Percentiles rank a stretch among this genome's conserved stretches.
Conservation (phyloP, 1,139 yeast genomes). For the Protomyces inundatus region DNA sequence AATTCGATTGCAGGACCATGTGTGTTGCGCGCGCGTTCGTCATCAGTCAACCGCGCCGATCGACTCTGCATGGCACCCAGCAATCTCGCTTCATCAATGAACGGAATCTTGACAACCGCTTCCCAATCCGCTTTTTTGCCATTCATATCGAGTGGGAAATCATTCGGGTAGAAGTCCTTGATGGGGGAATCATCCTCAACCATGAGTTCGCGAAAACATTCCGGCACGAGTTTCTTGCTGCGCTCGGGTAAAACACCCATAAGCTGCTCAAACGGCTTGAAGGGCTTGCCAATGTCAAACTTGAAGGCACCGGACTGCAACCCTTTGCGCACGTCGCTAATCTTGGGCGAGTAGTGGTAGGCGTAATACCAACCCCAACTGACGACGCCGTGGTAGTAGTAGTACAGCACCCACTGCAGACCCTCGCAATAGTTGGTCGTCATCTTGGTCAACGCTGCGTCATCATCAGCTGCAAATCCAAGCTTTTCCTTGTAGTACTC, state of each 20-base stretch:
- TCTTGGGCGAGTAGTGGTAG: slow-evolving; percentile 89
- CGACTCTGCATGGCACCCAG: slow-evolving; percentile 62
- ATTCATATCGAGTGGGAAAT: slow-evolving; percentile 82
- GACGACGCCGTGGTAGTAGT: slow-evolving; percentile 82
- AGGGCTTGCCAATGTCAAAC: slow-evolving; percentile 71
- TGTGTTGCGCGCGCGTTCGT: slow-evolving; percentile 66
- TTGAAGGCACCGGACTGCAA: slow-evolving; percentile 49
- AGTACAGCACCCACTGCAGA: slow-evolving; percentile 88
- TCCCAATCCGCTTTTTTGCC: slow-evolving; percentile 98
- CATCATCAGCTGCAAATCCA: slow-evolving; percentile 52
- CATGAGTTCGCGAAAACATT: slow-evolving; percentile 72
- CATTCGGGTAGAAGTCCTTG: slow-evolving; percentile 81
- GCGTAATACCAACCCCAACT: slow-evolving; percentile 94
- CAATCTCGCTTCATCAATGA: slow-evolving; percentile 78
- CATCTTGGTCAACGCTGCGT: slow-evolving; percentile 52
- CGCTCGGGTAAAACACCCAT: slow-evolving; percentile 98
- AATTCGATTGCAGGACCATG: slow-evolving; percentile 67
- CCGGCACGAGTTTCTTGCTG: slow-evolving; percentile 75
- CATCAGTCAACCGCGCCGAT: slow-evolving; percentile 58
- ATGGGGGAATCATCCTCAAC: slow-evolving; percentile 85
- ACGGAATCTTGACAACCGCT: slow-evolving; percentile 90
- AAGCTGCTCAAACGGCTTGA: slow-evolving; percentile 89
- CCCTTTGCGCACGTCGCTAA: slow-evolving; percentile 75
- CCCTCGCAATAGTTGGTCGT: slow-evolving; percentile 89
- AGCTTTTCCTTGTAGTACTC: slow-evolving; percentile 74